phyloP scores from a whole-genome alignment of 2,329 filamentous ascomycete genomes.

The Calonectria pseudoturangicola region DNA sequence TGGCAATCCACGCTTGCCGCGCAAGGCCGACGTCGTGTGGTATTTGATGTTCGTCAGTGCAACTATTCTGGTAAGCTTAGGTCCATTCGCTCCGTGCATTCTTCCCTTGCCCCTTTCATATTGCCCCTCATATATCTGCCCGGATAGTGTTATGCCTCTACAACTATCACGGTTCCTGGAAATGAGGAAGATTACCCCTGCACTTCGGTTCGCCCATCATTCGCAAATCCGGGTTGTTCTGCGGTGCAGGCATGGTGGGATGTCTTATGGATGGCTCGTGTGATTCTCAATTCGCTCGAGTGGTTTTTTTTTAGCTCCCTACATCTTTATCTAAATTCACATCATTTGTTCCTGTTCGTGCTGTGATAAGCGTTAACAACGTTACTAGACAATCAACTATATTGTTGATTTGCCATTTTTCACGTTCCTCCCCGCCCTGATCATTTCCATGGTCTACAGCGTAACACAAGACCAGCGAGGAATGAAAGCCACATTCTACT shows the following conservation, averaged over 20 bases:
- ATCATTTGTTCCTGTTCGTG: slow-evolving; percentile 42
- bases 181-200: slow-evolving; percentile 87
- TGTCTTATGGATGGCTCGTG: slow-evolving; percentile 82
- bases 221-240: slow-evolving; percentile 79
- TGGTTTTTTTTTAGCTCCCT: slow-evolving; percentile 78
- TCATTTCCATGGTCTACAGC: slow-evolving; percentile 88
- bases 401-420: slow-evolving; percentile 56
- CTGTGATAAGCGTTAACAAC: slow-evolving; percentile 50
- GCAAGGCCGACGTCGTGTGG: slow-evolving; percentile 86
- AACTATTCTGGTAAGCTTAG: slow-evolving; percentile 84
- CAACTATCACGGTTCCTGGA: slow-evolving; percentile 90
- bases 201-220: slow-evolving; percentile 77
- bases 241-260: slow-evolving; percentile 86
- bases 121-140: slow-evolving; percentile 81
- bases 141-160: slow-evolving; percentile 79
- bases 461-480: slow-evolving; percentile 90
- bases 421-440: slow-evolving; percentile 78
- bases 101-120: slow-evolving; percentile 40
- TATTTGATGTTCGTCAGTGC: slow-evolving; percentile 84
- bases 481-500: slow-evolving; percentile 84
- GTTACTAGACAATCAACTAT: slow-evolving; percentile 58
- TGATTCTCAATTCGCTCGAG: slow-evolving; percentile 75
- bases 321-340: slow-evolving; percentile 66
- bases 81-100: slow-evolving; percentile 49
- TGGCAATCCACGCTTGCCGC: slow-evolving; percentile 81